Evolutionary conservation across 192 early-diverging fungal genomes (phyloP).

Genomic region (Coemansia sp.): DNA sequence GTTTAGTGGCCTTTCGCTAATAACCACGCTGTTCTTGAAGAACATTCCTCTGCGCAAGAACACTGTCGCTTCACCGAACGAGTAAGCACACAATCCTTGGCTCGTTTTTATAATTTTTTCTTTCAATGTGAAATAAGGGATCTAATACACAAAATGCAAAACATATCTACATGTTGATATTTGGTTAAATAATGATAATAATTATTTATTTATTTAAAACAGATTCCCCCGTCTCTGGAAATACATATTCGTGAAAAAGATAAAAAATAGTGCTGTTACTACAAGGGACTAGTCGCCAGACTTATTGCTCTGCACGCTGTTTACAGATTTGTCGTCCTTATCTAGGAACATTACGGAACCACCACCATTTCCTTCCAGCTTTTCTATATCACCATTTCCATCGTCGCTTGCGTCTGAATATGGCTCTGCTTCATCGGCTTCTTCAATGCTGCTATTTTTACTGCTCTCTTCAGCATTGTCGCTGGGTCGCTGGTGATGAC

Average conservation of each 20-base stretch:
- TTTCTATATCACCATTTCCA: not conserved
- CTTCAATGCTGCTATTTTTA: not conserved
- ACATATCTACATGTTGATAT: not conserved
- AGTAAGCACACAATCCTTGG: conserved; percentile 3
- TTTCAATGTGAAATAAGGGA: too few relatives aligned
- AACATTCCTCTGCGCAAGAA: conserved; percentile 42
- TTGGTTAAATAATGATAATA: not conserved
- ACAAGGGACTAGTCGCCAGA: not conserved
- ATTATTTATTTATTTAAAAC: not conserved
- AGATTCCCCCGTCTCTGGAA: conserved; percentile 42
- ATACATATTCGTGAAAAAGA: conserved; percentile 15
- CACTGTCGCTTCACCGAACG: conserved; percentile 17
- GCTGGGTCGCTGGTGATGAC: not conserved
- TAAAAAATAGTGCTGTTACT: conserved; percentile 2
- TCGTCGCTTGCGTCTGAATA: not conserved
- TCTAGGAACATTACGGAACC: not conserved
- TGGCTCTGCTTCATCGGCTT: not conserved
- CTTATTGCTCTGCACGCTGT: not conserved
- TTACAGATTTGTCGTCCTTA: not conserved
- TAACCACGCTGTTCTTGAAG: conserved; percentile 58
- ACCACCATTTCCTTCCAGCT: not conserved
- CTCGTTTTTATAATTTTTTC: not conserved
- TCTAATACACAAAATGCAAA: too few relatives aligned
- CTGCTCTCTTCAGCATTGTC: conserved; percentile 7
- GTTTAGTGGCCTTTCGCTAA: conserved; percentile 49